phyloP scores from a whole-genome alignment of 352 stramenopile genomes.

The Phytopythium cucurbitacearum region DNA sequence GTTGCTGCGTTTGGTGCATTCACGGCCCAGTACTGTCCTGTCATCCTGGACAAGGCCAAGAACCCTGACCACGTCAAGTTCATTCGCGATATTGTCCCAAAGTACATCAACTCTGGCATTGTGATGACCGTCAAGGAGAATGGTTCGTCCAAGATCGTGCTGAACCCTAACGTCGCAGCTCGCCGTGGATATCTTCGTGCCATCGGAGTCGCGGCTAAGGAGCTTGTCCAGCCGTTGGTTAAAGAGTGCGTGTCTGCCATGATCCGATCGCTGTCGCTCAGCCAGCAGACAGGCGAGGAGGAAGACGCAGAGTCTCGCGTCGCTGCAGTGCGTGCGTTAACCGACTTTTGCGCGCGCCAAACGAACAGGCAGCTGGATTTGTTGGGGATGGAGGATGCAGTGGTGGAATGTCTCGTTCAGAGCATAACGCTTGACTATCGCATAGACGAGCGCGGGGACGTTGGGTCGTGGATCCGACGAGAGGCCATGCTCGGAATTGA shows the following conservation, averaged over 20 bases:
- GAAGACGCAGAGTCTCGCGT: slow-evolving; percentile 94
- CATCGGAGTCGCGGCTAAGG: slow-evolving; percentile 33
- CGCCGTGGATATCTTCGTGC: slow-evolving; percentile 78
- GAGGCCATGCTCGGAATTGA: slow-evolving; percentile 92
- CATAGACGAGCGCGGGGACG: slow-evolving; percentile 96
- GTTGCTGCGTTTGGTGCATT: slow-evolving; percentile 86
- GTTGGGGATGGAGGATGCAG: slow-evolving; percentile 34
- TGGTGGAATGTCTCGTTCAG: slow-evolving; percentile 84
- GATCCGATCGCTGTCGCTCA: slow-evolving; percentile 39
- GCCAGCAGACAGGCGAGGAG: slow-evolving; percentile 55
- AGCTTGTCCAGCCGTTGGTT: slow-evolving; percentile 27
- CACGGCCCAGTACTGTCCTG: slow-evolving; percentile 84
- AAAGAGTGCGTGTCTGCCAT: slow-evolving; percentile 28
- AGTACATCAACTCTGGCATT: slow-evolving; percentile 53
- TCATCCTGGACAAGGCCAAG: slow-evolving; percentile 47
- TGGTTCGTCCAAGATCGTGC: slow-evolving; percentile 15
- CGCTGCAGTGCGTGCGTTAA: slow-evolving; percentile 90
- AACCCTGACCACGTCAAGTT: slow-evolving; percentile 38
- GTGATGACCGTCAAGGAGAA: slow-evolving; percentile 21
- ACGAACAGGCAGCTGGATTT: slow-evolving; percentile 36
- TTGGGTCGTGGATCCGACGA: slow-evolving; percentile 97
- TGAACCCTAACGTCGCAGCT: slow-evolving; percentile 85
- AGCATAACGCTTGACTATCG: slow-evolving; percentile 94
- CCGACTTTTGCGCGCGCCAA: slow-evolving; percentile 74
- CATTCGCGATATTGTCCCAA: slow-evolving; percentile 44